Percentiles rank a stretch among this genome's conserved stretches.
Conservation (phyloP, 331 rosid species). For the Malus hybrid region DNA sequence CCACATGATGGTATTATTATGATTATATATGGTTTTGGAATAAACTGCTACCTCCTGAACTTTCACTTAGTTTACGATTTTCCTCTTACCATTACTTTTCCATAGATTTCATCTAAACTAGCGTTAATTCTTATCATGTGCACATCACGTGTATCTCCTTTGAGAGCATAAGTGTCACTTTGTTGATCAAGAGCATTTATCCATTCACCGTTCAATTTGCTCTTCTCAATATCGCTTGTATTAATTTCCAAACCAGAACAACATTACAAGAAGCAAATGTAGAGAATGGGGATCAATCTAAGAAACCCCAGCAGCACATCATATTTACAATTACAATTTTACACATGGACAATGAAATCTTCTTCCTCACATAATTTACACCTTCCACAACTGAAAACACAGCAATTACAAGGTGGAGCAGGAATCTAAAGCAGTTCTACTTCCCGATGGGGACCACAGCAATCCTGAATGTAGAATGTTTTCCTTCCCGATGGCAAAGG, state of each 20-base stretch:
- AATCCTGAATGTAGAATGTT: conserved; percentile 6
- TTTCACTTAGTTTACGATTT: too few species aligned
- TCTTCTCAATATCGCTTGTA: too few species aligned
- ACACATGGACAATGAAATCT: conserved; percentile 16
- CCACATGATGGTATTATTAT: not conserved
- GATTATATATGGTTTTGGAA: too few species aligned
- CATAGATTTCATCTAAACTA: too few species aligned
- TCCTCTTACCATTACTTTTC: rapidly evolving
- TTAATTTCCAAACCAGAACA: conserved; percentile 12
- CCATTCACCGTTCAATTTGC: too few species aligned
- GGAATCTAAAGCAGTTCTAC: conserved; percentile 9
- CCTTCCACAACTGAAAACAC: conserved; percentile 1
- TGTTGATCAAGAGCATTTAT: too few species aligned
- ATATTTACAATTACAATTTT: conserved; percentile 3
- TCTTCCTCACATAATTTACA: not conserved
- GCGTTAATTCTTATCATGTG: too few species aligned
- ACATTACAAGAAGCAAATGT: not conserved
- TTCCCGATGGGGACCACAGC: not conserved
- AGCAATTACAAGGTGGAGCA: conserved; percentile 6
- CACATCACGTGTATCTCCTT: too few species aligned
- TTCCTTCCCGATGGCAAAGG: not conserved
- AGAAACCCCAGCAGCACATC: conserved; percentile 18
- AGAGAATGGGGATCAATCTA: conserved; percentile 11
- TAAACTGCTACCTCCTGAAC: too few species aligned
- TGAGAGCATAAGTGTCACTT: too few species aligned